These are phyloP conservation scores for Paxillus involutus DNA, from an alignment of 768 basidiomycete genomes.

Conservation along the genomic window DNA sequence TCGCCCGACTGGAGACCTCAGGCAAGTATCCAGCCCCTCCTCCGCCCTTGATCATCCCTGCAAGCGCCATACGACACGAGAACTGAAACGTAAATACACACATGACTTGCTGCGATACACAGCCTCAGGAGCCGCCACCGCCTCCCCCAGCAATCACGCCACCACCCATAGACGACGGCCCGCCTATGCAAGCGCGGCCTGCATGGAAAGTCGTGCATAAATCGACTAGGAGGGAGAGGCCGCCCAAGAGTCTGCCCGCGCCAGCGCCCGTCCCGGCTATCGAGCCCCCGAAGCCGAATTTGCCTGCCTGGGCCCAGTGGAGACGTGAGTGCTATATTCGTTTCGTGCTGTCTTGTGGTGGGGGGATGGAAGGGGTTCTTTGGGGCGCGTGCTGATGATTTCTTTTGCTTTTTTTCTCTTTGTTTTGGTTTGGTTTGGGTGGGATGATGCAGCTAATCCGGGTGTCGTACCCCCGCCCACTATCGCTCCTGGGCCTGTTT, in stretches of 20 bases:
- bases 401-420: too few species aligned
- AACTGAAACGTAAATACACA: background rate
- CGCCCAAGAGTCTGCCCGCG: slow-evolving; percentile 42
- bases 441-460: slow-evolving; percentile 54
- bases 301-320: slow-evolving; percentile 88
- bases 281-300: slow-evolving; percentile 47
- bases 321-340: slow-evolving; percentile 51
- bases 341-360: too few species aligned
- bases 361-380: too few species aligned
- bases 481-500: slow-evolving; percentile 31
- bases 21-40: slow-evolving; percentile 33
- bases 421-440: background rate
- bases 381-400: background rate
- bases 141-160: slow-evolving; percentile 41
- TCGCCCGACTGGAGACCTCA: slow-evolving; percentile 71
- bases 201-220: slow-evolving; percentile 77
- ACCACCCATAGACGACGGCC: slow-evolving; percentile 46
- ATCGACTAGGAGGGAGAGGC: slow-evolving; percentile 53
- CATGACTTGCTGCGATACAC: background rate
- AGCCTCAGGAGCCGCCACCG: slow-evolving; percentile 38
- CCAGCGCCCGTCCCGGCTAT: slow-evolving; percentile 38
- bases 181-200: slow-evolving; percentile 53
- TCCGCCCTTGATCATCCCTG: background rate
- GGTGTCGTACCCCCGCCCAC: slow-evolving; percentile 56
- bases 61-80: background rate